These are phyloP conservation scores for Ampelomyces quisqualis DNA, from an alignment of 2,329 filamentous ascomycete species.

Conservation along the genomic window DNA sequence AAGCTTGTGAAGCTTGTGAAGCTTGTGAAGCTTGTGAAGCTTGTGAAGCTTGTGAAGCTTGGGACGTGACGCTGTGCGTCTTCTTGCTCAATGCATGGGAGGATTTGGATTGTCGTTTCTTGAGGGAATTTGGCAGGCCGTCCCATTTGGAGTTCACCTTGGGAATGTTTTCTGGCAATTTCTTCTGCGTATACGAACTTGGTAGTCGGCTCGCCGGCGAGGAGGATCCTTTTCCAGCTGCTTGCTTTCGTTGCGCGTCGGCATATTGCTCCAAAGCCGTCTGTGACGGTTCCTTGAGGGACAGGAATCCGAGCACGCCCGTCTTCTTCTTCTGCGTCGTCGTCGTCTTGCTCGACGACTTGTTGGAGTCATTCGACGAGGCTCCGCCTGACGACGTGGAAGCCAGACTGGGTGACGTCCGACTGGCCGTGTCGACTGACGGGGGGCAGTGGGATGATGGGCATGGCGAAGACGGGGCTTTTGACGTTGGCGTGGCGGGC, in stretches of 20 bases:
- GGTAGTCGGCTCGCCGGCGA: constrained; percentile 15
- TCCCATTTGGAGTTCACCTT: constrained; percentile 59
- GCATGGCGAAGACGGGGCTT: constrained; percentile 6
- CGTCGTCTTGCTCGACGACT: too few relatives aligned
- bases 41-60: constrained; percentile 12
- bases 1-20: not conserved
- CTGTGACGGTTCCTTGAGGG: constrained; percentile 53
- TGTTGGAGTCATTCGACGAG: constrained; percentile 30
- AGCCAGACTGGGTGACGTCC: constrained; percentile 37
- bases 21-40: too few relatives aligned
- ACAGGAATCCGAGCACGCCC: constrained; percentile 49
- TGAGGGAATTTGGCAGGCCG: constrained; percentile 49
- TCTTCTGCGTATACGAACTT: constrained; percentile 40
- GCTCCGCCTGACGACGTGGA: constrained; percentile 29
- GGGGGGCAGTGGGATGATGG: constrained; percentile 9
- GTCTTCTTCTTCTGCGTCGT: constrained; percentile 39
- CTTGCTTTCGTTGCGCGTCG: constrained; percentile 46
- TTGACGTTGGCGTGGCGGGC: constrained; percentile 12
- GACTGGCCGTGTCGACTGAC: constrained; percentile 23
- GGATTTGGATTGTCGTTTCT: constrained; percentile 20
- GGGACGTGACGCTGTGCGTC: constrained; percentile 21
- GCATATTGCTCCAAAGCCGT: constrained; percentile 50
- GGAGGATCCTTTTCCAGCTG: constrained; percentile 24
- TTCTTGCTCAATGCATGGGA: constrained; percentile 14
- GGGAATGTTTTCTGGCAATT: constrained; percentile 52